Evolutionary conservation across 1,284 basidiomycete species (phyloP).

Genomic region (Neonothopanus nambi): DNA sequence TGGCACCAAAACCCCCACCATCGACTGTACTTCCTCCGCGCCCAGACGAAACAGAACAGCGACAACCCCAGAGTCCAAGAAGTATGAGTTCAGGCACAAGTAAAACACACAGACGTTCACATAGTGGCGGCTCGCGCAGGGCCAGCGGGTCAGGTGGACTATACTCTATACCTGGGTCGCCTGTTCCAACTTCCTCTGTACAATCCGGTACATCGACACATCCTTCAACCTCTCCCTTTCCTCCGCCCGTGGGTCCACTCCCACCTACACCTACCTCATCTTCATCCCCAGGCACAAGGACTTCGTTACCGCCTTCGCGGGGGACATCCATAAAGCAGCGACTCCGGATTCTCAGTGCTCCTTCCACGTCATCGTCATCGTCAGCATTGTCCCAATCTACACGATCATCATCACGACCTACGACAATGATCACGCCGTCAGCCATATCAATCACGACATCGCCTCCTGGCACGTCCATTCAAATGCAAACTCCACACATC

Average conservation of each 20-base stretch:
- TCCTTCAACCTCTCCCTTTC: conserved; percentile 35
- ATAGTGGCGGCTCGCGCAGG: conserved; percentile 7
- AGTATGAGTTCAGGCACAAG: neutral
- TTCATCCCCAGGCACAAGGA: neutral
- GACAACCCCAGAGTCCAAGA: neutral
- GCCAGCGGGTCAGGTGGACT: conserved; percentile 29
- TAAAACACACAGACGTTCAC: conserved; percentile 5
- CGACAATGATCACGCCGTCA: conserved; percentile 18
- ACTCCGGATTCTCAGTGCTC: conserved; percentile 62
- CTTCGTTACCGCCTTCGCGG: conserved; percentile 31
- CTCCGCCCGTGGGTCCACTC: conserved; percentile 47
- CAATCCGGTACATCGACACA: no score
- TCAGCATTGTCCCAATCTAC: conserved; percentile 17
- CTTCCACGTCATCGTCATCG: conserved; percentile 35
- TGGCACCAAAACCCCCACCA: conserved; percentile 64
- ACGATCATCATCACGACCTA: conserved; percentile 24
- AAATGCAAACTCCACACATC: conserved; percentile 52
- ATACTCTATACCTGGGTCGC: conserved; percentile 46
- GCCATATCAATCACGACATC: conserved; percentile 23
- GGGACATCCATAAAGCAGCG: conserved; percentile 56
- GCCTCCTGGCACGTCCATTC: conserved; percentile 48
- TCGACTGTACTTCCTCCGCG: conserved; percentile 55
- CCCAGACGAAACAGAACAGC: conserved; percentile 48
- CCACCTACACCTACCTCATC: conserved; percentile 27
- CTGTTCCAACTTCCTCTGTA: conserved; percentile 31